Base-by-base conservation (phyloP, 2,329 filamentous ascomycete species). In the Cercospora canescens region DNA sequence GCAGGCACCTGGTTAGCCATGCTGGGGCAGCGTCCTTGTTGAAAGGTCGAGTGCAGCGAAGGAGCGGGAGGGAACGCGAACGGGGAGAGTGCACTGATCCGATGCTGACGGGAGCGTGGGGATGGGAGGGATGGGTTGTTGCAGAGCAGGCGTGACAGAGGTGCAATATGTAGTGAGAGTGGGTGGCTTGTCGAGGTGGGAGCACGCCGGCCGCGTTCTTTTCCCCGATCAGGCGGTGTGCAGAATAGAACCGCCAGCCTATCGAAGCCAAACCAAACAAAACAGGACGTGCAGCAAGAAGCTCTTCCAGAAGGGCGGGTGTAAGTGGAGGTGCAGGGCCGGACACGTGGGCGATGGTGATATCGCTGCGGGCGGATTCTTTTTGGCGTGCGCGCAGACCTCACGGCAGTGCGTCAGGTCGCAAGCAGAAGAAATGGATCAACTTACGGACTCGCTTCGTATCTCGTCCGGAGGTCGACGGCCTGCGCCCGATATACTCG, bases 391-490 rank as follows among this genome's bases (percentile, higher is more conserved):
- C n/a, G n/a, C n/a, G n/a, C n/a, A n/a, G n/a, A n/a, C n/a, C n/a
- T n/a, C n/a, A n/a, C n/a, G n/a, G n/a, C n/a, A n/a, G n/a, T n/a
- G n/a, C n/a, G n/a, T n/a, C n/a, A n/a, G n/a, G n/a, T n/a, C n/a
- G n/a, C n/a, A n/a, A n/a, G n/a, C n/a, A n/a, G 8, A 18, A 48
- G 24, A 32, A 57, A 60, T 30, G 54, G 32, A 26, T 32, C 34
- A 18, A 77, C 76, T 72, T 63, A 78, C 76, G 74, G 64, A 71
- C 66, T 64, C 75, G 67, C 68, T 78, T 78, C 18, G 74, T 76
- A 45, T 77, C 75, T 67, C 76, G 59, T 8, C 75, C 75, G 18
- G 72, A 73, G 16, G 73, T 69, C 48, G 74, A 76, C 11, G 73
- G 75, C 18, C 75, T 60, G 60, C 76, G 68, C 41, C 75, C 75